Evolutionary conservation across 768 basidiomycete species (phyloP).

Genomic region (Termitomyces sp.): DNA sequence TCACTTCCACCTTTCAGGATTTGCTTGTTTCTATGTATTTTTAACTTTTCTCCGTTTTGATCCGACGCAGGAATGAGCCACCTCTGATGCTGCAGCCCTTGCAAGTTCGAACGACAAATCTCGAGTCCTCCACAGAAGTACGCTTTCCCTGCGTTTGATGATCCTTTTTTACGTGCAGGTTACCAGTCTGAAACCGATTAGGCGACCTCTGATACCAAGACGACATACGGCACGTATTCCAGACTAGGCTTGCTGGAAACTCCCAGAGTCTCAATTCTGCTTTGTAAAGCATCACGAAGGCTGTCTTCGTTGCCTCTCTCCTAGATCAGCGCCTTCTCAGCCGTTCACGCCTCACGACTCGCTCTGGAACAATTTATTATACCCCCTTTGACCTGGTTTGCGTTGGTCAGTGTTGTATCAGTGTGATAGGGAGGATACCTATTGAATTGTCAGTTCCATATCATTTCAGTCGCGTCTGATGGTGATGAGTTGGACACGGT

Average conservation of each 20-base stretch:
- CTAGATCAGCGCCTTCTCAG: constrained; percentile 2
- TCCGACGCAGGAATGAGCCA: no score
- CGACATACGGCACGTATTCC: background rate
- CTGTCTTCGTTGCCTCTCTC: background rate
- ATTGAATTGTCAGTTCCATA: no score
- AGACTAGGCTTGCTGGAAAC: background rate
- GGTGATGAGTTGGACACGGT: no score
- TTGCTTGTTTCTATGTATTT: no score
- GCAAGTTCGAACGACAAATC: background rate
- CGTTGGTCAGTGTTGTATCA: no score
- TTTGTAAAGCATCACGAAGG: background rate
- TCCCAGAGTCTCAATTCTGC: background rate
- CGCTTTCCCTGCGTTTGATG: background rate
- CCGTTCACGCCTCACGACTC: constrained; percentile 14
- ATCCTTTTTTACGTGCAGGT: background rate
- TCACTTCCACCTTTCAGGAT: no score
- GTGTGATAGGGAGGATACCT: no score
- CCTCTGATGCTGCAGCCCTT: background rate
- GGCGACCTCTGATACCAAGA: background rate
- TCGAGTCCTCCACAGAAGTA: background rate
- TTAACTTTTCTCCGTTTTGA: no score
- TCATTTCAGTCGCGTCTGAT: no score
- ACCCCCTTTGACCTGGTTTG: no score
- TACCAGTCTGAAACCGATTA: background rate
- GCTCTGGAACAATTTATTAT: no score